Percentiles rank a stretch among this genome's conserved stretches.
Conservation (phyloP, 202 grass and related monocot genomes). For the Tripidium arundinaceum region DNA sequence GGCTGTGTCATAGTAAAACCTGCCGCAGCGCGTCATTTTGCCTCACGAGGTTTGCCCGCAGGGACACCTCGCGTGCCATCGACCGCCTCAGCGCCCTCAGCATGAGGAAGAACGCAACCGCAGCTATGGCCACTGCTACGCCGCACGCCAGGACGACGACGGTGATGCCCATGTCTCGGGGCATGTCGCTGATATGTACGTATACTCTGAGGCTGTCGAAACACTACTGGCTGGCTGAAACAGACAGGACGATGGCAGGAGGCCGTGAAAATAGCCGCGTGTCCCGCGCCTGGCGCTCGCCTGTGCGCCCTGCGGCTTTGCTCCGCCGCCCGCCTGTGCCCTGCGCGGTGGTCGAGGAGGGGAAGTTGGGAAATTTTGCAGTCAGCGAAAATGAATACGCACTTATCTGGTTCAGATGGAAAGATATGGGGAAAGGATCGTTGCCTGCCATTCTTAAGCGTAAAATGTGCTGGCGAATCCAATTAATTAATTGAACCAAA, state of each 20-base stretch:
- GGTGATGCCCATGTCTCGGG: slow-evolving; percentile 4
- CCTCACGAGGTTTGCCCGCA: slow-evolving; percentile 39
- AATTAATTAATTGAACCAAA: neutral
- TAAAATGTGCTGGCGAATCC: neutral
- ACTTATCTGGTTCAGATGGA: neutral
- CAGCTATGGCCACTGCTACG: neutral
- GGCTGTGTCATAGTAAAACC: neutral
- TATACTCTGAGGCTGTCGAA: no score
- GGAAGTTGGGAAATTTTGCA: no score
- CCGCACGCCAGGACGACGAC: neutral
- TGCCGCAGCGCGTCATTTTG: slow-evolving; percentile 27
- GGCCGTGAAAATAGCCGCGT: no score
- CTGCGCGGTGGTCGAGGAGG: no score
- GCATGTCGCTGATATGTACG: neutral
- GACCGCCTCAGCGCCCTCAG: slow-evolving; percentile 21
- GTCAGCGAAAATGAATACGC: no score
- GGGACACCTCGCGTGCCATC: slow-evolving; percentile 19
- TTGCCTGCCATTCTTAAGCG: neutral
- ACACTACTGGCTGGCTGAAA: neutral
- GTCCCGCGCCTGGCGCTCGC: no score
- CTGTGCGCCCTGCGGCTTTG: no score
- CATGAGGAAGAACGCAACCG: slow-evolving; percentile 25
- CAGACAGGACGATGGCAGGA: no score
- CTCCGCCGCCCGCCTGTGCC: no score
- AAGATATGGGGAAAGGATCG: neutral